Evolutionary conservation across 129 eudicot species (phyloP).

Genomic region (Centella asiatica): DNA sequence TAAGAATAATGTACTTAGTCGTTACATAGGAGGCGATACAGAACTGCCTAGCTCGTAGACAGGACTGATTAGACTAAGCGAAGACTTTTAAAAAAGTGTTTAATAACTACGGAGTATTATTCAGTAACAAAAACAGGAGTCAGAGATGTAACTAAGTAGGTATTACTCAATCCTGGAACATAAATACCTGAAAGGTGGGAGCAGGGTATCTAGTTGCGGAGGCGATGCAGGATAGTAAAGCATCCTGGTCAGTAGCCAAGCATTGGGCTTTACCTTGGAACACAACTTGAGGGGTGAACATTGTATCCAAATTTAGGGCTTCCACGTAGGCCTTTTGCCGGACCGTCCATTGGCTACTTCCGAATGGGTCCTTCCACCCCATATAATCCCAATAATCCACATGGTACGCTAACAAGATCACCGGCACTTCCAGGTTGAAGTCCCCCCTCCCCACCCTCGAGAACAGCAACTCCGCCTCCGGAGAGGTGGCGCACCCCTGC

Average conservation of each 20-base stretch:
- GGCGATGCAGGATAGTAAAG: constrained; percentile 28
- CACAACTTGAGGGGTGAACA: constrained; percentile 85
- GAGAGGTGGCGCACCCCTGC: constrained; percentile 81
- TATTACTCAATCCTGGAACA: too few species aligned
- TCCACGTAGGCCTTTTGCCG: constrained; percentile 85
- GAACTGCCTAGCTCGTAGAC: too few species aligned
- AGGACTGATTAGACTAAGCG: too few species aligned
- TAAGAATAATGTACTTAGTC: too few species aligned
- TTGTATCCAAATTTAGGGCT: constrained; percentile 63
- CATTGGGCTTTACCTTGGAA: constrained; percentile 66
- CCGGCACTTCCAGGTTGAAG: constrained; percentile 47
- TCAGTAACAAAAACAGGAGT: too few species aligned
- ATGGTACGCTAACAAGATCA: constrained; percentile 66
- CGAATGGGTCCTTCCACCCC: constrained; percentile 91
- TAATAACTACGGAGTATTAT: too few species aligned
- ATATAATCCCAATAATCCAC: constrained; percentile 91
- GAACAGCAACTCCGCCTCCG: constrained; percentile 75
- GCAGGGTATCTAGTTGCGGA: constrained; percentile 52
- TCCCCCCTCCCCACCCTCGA: constrained; percentile 89
- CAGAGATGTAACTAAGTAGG: too few species aligned
- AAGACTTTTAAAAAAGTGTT: too few species aligned
- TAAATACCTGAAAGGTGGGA: constrained; percentile 62
- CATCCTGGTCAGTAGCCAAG: constrained; percentile 59
- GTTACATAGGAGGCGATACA: too few species aligned
- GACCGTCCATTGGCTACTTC: constrained; percentile 82